Evolutionary conservation across 2,329 filamentous ascomycete species (phyloP).

Genomic region (Scleromitrula shiraiana): DNA sequence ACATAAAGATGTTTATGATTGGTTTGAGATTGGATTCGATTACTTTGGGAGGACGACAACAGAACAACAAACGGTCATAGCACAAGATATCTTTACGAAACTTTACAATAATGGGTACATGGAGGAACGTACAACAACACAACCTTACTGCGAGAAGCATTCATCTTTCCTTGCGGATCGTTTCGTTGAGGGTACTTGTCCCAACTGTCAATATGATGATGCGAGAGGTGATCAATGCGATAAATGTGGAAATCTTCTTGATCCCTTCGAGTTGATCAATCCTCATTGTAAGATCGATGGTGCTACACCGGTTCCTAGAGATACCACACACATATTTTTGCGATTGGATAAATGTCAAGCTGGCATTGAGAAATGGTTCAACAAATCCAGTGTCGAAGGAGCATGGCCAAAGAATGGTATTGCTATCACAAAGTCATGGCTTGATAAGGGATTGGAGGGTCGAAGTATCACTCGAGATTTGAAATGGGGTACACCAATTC

Average conservation of each 20-base stretch:
- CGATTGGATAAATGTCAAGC: slow-evolving; percentile 75
- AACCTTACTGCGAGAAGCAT: slow-evolving; percentile 83
- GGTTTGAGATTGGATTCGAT: slow-evolving; percentile 94
- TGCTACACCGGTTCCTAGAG: slow-evolving; percentile 66
- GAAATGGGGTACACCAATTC: slow-evolving; percentile 66
- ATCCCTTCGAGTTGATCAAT: slow-evolving; percentile 61
- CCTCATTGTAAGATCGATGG: slow-evolving; percentile 89
- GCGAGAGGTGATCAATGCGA: slow-evolving; percentile 70
- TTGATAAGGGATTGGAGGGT: slow-evolving; percentile 74
- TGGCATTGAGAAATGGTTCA: slow-evolving; percentile 69
- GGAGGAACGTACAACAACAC: slow-evolving; percentile 76
- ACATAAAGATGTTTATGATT: slow-evolving; percentile 86
- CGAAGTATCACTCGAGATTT: slow-evolving; percentile 89
- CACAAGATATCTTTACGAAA: slow-evolving; percentile 81
- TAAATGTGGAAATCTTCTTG: slow-evolving; percentile 56
- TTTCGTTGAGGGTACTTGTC: slow-evolving; percentile 74
- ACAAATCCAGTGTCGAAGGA: slow-evolving; percentile 64
- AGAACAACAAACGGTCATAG: slow-evolving; percentile 80
- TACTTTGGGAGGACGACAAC: slow-evolving; percentile 92
- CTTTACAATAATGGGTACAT: slow-evolving; percentile 85
- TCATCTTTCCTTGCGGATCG: slow-evolving; percentile 75
- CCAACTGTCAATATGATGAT: slow-evolving; percentile 63
- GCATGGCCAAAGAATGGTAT: slow-evolving; percentile 69
- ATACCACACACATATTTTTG: slow-evolving; percentile 90
- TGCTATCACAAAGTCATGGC: slow-evolving; percentile 71